phyloP scores from a whole-genome alignment of 2,329 filamentous ascomycete species.

The Colletotrichum cuscutae region DNA sequence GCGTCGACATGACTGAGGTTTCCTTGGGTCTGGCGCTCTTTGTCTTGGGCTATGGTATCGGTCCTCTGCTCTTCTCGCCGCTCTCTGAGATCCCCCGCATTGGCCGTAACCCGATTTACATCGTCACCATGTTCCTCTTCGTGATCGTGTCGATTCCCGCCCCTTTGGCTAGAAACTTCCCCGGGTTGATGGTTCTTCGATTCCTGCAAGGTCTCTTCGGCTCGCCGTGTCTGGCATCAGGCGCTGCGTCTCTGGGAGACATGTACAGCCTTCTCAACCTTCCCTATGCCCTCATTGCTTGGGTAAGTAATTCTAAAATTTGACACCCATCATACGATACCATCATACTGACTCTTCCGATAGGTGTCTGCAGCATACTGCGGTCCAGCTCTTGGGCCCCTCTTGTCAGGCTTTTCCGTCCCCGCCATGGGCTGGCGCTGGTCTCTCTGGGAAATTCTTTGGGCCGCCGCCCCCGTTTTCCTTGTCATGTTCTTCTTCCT shows the following conservation, averaged over 20 bases:
- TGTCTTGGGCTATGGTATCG: constrained; percentile 71
- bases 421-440: constrained; percentile 70
- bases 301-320: constrained; percentile 47
- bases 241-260: constrained; percentile 62
- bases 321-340: background rate
- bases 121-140: constrained; percentile 75
- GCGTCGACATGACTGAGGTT: constrained; percentile 61
- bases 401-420: constrained; percentile 70
- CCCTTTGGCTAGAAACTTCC: constrained; percentile 70
- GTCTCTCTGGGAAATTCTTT: constrained; percentile 72
- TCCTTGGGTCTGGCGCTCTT: constrained; percentile 71
- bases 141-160: constrained; percentile 74
- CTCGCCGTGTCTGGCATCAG: constrained; percentile 71
- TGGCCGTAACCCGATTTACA: constrained; percentile 75
- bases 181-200: constrained; percentile 71
- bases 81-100: constrained; percentile 74
- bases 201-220: constrained; percentile 76
- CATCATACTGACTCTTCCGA: background rate
- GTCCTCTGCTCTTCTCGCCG: constrained; percentile 73
- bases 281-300: constrained; percentile 68
- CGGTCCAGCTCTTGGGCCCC: constrained; percentile 65
- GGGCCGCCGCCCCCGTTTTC: constrained; percentile 68
- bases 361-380: constrained; percentile 49
- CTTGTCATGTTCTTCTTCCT: constrained; percentile 71
- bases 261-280: constrained; percentile 65